A percentile compares a stretch with the other conserved stretches of the same genome.
Conservation (phyloP, 805 yeast genomes). For the Saccharomycopsis babjevae region DNA sequence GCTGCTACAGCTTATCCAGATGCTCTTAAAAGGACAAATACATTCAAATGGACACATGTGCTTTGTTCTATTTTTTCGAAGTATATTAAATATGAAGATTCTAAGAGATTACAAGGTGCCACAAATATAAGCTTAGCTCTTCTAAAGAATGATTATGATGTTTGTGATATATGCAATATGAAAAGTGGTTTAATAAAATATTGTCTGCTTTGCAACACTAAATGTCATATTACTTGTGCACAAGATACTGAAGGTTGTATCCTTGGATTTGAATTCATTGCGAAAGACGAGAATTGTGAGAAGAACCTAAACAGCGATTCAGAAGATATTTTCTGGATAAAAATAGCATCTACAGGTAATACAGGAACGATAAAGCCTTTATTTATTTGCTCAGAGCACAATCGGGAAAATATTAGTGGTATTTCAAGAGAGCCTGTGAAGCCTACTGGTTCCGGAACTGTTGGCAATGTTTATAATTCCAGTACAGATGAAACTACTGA, state of each 20-base stretch:
- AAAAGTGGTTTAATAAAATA: constrained; percentile 39
- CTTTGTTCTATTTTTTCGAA: constrained; percentile 54
- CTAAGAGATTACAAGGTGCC: constrained; percentile 34
- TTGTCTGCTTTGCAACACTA: constrained; percentile 37
- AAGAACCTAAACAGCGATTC: not conserved
- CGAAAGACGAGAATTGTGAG: not conserved
- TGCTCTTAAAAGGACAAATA: constrained; percentile 56
- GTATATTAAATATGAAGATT: constrained; percentile 34
- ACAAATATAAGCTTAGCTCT: constrained; percentile 23
- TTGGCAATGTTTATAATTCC: not conserved
- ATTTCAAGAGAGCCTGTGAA: not conserved
- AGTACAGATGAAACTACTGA: not conserved
- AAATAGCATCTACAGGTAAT: not conserved
- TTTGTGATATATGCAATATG: constrained; percentile 38
- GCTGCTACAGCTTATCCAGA: constrained; percentile 39
- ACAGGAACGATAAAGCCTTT: constrained; percentile 14
- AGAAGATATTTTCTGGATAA: constrained; percentile 4
- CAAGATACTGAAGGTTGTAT: constrained; percentile 34
- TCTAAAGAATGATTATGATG: constrained; percentile 24
- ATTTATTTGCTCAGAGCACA: constrained; percentile 10
- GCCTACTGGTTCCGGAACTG: not conserved
- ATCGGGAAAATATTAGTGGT: not conserved
- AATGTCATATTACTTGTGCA: constrained; percentile 50
- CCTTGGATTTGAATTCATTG: constrained; percentile 40
- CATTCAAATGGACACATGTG: constrained; percentile 71